Evolutionary conservation across 225 moss, liverwort and hornwort species (phyloP).

Genomic region (Marchantia polymorpha): DNA sequence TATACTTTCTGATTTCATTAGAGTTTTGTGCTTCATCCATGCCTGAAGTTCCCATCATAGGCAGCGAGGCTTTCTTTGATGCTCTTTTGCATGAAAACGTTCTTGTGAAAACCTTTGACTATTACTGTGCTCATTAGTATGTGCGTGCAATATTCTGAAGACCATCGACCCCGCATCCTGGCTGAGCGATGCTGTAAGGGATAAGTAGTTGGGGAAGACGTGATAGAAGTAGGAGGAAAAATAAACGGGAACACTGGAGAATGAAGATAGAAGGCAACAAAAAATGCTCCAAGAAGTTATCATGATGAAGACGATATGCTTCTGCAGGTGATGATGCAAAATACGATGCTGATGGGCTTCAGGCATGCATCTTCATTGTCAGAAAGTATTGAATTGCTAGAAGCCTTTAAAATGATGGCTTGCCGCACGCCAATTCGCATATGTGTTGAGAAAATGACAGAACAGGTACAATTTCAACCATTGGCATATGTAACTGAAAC

Average conservation of each 20-base stretch:
- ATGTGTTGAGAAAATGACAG: slow-evolving; percentile 67
- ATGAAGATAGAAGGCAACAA: background rate
- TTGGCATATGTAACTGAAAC: background rate
- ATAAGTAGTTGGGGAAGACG: no score
- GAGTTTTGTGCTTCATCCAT: background rate
- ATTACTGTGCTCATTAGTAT: no score
- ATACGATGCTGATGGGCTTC: slow-evolving; percentile 73
- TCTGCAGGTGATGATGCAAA: slow-evolving; percentile 77
- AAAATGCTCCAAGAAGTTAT: background rate
- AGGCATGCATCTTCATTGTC: slow-evolving; percentile 63
- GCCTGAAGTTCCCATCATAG: background rate
- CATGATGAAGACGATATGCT: background rate
- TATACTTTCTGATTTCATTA: background rate
- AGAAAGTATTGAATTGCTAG: slow-evolving; percentile 75
- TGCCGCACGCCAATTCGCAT: slow-evolving; percentile 53
- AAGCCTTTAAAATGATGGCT: slow-evolving; percentile 80
- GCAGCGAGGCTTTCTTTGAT: background rate
- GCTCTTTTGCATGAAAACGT: background rate
- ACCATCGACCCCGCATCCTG: no score
- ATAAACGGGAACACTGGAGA: background rate
- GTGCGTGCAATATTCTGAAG: no score
- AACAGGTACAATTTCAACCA: slow-evolving; percentile 40
- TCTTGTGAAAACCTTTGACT: background rate
- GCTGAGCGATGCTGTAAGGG: no score
- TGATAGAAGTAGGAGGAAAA: no score